Evolutionary conservation across 1,284 basidiomycete species (phyloP), one percentile per base, ranked within the genome.

Genomic region (Farysia itapuensis): DNA sequence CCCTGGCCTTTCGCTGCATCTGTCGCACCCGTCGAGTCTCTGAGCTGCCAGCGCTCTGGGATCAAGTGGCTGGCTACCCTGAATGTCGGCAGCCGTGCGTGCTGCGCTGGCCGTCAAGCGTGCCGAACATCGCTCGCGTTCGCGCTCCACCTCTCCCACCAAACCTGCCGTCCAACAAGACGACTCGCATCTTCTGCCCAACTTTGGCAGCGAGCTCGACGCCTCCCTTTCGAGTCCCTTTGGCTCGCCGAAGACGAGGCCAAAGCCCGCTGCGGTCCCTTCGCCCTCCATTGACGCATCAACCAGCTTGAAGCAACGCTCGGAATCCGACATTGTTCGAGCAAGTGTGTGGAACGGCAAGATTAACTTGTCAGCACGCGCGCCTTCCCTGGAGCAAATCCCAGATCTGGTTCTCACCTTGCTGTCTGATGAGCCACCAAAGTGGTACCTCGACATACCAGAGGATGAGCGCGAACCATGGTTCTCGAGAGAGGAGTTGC

Each of bases 61-160:
- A n/a, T n/a, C n/a, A n/a, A n/a, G n/a, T n/a, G n/a, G n/a, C n/a
- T n/a, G n/a, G n/a, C n/a, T n/a, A n/a, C n/a, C n/a, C 26, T 35
- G 34, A 31, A 70, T 70, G 67, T 70, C 67, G 28, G 67, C 52
- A 30, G 60, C 61, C 25, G 56, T 70, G 24, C 54, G 56, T 21
- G 67, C 67, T 50, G 67, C 67, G 24, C 39, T 69, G 35, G 58
- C 64, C 35, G 67, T 52, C 6, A 53, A 54, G 45, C 24, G 61
- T 37, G 61, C 61, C 28, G 60, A 48, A 31, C 43, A 42, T 26
- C 50, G 64, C 23, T 52, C 54, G 6, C 46, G 48, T 30, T 52
- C 53, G 8, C 46, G 48, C 34, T 58, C 58, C 20, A 8, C 26
- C 15, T 61, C 61, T 11, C 50, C 60, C 24, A 43, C 60, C 43